Base-by-base conservation (phyloP, 257 asterid genomes). In the Jacaranda copaia region DNA sequence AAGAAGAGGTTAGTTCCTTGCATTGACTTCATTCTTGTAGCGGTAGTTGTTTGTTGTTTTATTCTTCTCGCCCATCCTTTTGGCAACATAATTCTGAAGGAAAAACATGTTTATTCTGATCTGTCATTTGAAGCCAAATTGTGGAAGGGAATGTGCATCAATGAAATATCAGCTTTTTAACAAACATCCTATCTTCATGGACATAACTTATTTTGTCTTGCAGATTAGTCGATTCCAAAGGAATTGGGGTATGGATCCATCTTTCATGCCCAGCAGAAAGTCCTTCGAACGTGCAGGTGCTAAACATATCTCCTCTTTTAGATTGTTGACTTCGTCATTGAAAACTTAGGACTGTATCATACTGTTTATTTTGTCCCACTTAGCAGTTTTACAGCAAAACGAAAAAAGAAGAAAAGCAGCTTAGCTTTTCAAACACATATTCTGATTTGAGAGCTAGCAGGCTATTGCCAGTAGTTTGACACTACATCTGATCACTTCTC, bases 251-350 rank as follows among this genome's bases (percentile, higher is more conserved):
- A 94, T 94, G 97, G 99, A 94, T 81, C 91, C 85, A 66, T 87
- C 93, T 25, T 94, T 83, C 84, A 94, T 94, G 99, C 98, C 99
- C 40, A 92, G 99, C 86, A 85, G 99, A 87, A 94, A 94, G 80
- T 86, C 92, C 73, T 94, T 94, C 3, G 98, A 94, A 81, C 98
- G 97, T 53, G 98, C 97, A 86, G 98, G 98, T 94, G 77, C 43
- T 55, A 6, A 16, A 52, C 25, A 8, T n/a, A 12, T 68, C 49
- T 55, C 49, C 15, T 53, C 72, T 3, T 58, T 36, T 77, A 9
- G 43, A 4, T 15, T 71, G 43, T 15, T 72, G 3, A 5, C 16
- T 16, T 36, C 45, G 38, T 18, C 16, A 7, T 40, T 40, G 45
- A 40, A 4, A 40, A 40, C 45, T 4, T 40, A 40, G 45, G 45